Evolutionary conservation across 768 basidiomycete species (phyloP).

Genomic region (Omphalotus guepiniiformis): DNA sequence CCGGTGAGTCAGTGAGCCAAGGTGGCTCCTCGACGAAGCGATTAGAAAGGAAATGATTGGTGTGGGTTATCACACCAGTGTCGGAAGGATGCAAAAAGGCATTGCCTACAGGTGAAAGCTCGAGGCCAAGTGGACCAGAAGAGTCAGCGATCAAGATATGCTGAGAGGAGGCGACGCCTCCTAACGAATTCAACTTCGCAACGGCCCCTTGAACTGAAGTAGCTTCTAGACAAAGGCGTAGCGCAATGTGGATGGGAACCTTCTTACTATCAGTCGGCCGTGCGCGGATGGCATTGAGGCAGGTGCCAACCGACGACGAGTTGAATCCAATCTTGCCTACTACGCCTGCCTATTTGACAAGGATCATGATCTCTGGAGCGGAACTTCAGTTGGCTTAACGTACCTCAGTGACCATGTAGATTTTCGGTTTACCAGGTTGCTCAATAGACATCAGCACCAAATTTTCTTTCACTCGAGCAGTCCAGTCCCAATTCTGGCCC

Average conservation of each 20-base stretch:
- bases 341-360: constrained; percentile 25
- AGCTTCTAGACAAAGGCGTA: constrained; percentile 28
- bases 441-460: constrained; percentile 26
- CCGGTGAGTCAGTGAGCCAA: constrained; percentile 26
- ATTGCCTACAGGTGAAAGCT: constrained; percentile 26
- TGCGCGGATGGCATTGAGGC: constrained; percentile 32
- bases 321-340: constrained; percentile 36
- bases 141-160: constrained; percentile 31
- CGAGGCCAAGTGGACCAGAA: constrained; percentile 22
- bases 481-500: constrained; percentile 36
- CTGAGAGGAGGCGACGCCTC: constrained; percentile 29
- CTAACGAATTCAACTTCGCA: constrained; percentile 19
- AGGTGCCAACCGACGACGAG: constrained; percentile 29
- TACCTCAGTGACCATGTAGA: constrained; percentile 34
- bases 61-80: constrained; percentile 27
- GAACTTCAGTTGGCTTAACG: constrained; percentile 4
- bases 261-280: constrained; percentile 23
- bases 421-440: constrained; percentile 24
- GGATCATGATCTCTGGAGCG: not conserved
- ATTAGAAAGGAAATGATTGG: constrained; percentile 32
- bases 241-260: constrained; percentile 29
- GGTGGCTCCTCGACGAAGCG: constrained; percentile 25
- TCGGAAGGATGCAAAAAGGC: constrained; percentile 21
- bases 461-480: constrained; percentile 26
- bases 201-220: constrained; percentile 22